Percentiles rank a stretch among this genome's conserved stretches.
These are phyloP conservation scores for Cryphonectria naterciae DNA, from an alignment of 2,329 filamentous ascomycete genomes.

Conservation along the genomic window DNA sequence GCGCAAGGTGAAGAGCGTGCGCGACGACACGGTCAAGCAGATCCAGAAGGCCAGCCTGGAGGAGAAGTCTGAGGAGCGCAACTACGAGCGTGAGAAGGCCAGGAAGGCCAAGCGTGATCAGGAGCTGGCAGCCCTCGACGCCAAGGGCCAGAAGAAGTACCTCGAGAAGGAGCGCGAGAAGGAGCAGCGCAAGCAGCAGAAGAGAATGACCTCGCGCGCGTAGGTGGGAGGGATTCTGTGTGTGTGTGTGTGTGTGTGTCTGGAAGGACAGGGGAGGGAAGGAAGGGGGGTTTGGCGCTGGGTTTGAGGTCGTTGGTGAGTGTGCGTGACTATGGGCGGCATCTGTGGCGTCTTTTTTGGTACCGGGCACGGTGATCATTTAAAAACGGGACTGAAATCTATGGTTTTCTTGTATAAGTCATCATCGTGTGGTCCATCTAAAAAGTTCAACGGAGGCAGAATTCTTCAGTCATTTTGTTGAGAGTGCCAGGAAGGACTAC, in stretches of 20 bases:
- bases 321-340: not conserved
- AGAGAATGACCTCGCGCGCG: slow-evolving; percentile 58
- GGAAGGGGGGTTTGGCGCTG: not conserved
- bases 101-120: slow-evolving; percentile 91
- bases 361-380: not conserved
- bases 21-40: slow-evolving; percentile 79
- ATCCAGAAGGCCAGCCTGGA: slow-evolving; percentile 81
- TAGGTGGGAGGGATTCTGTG: slow-evolving; percentile 35
- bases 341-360: not conserved
- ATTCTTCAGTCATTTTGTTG: not conserved
- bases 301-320: not conserved
- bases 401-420: not conserved
- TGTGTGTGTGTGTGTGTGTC: not conserved
- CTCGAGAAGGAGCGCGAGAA: slow-evolving; percentile 80
- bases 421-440: not conserved
- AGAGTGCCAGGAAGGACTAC: not conserved
- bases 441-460: not conserved
- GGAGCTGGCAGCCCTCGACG: slow-evolving; percentile 74
- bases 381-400: not conserved
- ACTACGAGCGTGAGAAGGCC: slow-evolving; percentile 70
- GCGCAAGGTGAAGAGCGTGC: slow-evolving; percentile 78
- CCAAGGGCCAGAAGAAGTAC: slow-evolving; percentile 85
- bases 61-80: slow-evolving; percentile 77
- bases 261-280: not conserved
- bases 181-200: slow-evolving; percentile 62